A percentile compares a stretch with the other conserved stretches of the same genome.
Evolutionary conservation across 2,329 filamentous ascomycete genomes (phyloP).

Genomic region (Cladosporium oxysporum): DNA sequence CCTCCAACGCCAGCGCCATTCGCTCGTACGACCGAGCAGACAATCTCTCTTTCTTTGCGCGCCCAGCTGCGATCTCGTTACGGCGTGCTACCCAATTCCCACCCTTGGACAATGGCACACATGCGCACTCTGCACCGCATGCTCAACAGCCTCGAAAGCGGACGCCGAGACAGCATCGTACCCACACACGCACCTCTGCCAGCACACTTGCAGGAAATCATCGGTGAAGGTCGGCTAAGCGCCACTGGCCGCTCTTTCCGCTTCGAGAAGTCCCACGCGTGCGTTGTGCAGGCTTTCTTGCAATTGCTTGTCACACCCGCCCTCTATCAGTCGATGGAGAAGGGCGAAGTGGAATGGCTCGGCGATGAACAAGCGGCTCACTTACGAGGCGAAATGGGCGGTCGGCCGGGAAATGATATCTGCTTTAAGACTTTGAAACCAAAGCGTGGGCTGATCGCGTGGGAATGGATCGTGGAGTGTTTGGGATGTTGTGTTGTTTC

Average conservation of each 20-base stretch:
- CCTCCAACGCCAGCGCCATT: conserved; percentile 19
- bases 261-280: conserved; percentile 32
- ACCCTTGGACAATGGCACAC: conserved; percentile 40
- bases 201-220: conserved; percentile 22
- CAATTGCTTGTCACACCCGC: conserved; percentile 31
- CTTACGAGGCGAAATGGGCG: conserved; percentile 27
- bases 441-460: conserved; percentile 21
- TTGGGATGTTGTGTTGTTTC: conserved; percentile 23
- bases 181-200: conserved; percentile 30
- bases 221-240: conserved; percentile 24
- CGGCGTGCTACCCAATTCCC: conserved; percentile 34
- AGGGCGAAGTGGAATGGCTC: conserved; percentile 34
- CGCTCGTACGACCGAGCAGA: conserved; percentile 18
- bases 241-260: conserved; percentile 27
- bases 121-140: conserved; percentile 41
- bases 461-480: conserved; percentile 24
- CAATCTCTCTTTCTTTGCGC: conserved; percentile 28
- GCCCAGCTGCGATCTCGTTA: conserved; percentile 37
- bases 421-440: conserved; percentile 20
- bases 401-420: background rate
- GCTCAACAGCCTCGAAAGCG: conserved; percentile 35
- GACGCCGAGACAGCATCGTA: conserved; percentile 33
- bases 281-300: conserved; percentile 36
- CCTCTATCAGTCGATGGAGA: conserved; percentile 28
- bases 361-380: conserved; percentile 30